phyloP scores from a whole-genome alignment of 345 rosid species.

The Rubroshorea leprosula region DNA sequence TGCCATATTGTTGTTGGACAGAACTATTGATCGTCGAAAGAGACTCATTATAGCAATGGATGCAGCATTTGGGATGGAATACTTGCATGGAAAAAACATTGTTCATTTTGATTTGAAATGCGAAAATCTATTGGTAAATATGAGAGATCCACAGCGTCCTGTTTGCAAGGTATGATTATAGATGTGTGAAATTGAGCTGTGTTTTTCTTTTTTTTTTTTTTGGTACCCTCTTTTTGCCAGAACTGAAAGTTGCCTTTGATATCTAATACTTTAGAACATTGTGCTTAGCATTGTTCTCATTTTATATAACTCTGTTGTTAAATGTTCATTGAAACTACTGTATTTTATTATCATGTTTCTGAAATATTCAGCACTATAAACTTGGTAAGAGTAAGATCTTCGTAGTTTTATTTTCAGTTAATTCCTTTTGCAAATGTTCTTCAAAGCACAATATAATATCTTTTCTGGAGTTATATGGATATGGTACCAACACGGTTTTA shows the following conservation, averaged over 20 bases:
- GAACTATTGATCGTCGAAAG: constrained; percentile 98
- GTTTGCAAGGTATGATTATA: constrained; percentile 69
- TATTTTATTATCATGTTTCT: constrained; percentile 6
- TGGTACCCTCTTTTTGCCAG: no score
- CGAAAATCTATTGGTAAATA: constrained; percentile 91
- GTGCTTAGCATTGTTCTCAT: background rate
- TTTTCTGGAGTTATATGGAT: no score
- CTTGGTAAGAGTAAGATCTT: constrained; percentile 1
- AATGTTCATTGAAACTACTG: no score
- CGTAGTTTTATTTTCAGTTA: background rate
- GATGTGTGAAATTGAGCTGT: constrained; percentile 10
- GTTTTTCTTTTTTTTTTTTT: constrained; percentile 7
- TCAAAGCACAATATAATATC: no score
- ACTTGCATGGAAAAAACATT: constrained; percentile 91
- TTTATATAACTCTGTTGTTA: background rate
- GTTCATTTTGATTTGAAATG: constrained; percentile 98
- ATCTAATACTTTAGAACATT: background rate
- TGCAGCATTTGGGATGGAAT: constrained; percentile 98
- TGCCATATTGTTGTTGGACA: constrained; percentile 28
- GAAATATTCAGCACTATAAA: no score
- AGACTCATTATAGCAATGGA: constrained; percentile 98
- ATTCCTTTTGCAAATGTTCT: background rate
- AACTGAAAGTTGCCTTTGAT: no score
- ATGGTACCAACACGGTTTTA: constrained; percentile 13
- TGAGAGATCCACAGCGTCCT: constrained; percentile 99